These are phyloP conservation scores for Volvox carteri DNA, from an alignment of 163 green algal species.

Conservation along the genomic window DNA sequence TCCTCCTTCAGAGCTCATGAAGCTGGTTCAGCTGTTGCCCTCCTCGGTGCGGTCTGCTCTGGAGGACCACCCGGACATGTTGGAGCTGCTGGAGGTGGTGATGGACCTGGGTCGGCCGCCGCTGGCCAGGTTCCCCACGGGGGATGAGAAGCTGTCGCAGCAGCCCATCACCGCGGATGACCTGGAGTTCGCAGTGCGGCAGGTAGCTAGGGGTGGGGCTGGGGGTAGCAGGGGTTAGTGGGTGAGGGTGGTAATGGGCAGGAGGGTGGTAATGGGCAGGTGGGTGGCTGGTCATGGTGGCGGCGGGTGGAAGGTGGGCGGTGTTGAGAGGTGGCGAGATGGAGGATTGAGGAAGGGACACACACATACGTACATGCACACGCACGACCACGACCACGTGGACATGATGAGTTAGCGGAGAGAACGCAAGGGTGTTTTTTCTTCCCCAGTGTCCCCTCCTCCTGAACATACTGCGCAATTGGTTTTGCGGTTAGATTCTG, in stretches of 20 bases:
- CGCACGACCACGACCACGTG: too few relatives aligned
- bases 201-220: constrained; percentile 60
- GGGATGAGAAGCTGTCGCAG: constrained; percentile 74
- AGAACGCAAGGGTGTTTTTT: too few relatives aligned
- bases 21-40: constrained; percentile 75
- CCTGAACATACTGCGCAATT: too few relatives aligned
- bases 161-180: constrained; percentile 77
- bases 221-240: neutral
- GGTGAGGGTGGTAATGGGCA: neutral
- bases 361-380: too few relatives aligned
- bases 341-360: too few relatives aligned
- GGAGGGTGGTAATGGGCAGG: too few relatives aligned
- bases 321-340: too few relatives aligned
- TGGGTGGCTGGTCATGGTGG: too few relatives aligned
- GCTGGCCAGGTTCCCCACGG: constrained; percentile 86
- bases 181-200: constrained; percentile 74
- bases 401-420: too few relatives aligned
- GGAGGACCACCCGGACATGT: constrained; percentile 66
- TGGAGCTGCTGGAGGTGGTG: constrained; percentile 76
- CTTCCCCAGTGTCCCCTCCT: too few relatives aligned
- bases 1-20: constrained; percentile 72
- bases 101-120: constrained; percentile 93
- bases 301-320: too few relatives aligned
- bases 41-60: constrained; percentile 61
- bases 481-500: too few relatives aligned